Evolutionary conservation across 208 protist genomes (phyloP), one percentile per base, ranked within the genome.

Genomic region (Leishmania major): DNA sequence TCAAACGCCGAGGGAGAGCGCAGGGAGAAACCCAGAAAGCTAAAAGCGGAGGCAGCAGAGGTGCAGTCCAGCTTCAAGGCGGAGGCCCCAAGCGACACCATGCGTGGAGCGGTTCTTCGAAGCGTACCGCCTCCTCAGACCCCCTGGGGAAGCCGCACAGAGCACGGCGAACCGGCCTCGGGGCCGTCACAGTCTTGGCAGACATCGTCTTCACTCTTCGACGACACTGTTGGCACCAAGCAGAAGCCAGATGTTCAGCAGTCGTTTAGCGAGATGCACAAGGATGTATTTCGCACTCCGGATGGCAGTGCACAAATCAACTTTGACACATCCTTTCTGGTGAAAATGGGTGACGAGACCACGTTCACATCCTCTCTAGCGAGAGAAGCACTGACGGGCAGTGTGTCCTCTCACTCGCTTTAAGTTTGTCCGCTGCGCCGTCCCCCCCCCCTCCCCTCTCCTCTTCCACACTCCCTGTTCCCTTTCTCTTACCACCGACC

Each of bases 301-400:
- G 60, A 79, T 64, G 78, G 78, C 3, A 79, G 69, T 40, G 59
- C 75, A 59, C 62, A 82, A 53, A 51, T 87, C 15, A 84, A 90
- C 75, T 93, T 94, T 77, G 79, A 90, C 35, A 88, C 89, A 5
- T 95, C 93, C 7, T 96, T 96, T 85, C 59, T 91, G 55, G 92
- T 96, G 37, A 94, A 94, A 78, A 96, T 96, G 93, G 88, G 89
- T 72, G 91, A 93, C 55, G 88, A 91, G 47, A 92, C 82, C 19
- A 84, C 93, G n/a, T 96, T 96, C 59, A 92, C 84, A 8, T 91
- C 93, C 0, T 92, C 87, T 40, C 79, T 93, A 4, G 89, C 91
- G 35, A 71, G 88, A 59, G 89, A 91, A 43, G 75, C 28, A 6
- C 69, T 94, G 35, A 90, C 83, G 17, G 92, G 90, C 11, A 76